A percentile compares a stretch with the other conserved stretches of the same genome.
These are phyloP conservation scores for Jaenimonas drosophilae DNA, from an alignment of 208 protist genomes.

Conservation along the genomic window DNA sequence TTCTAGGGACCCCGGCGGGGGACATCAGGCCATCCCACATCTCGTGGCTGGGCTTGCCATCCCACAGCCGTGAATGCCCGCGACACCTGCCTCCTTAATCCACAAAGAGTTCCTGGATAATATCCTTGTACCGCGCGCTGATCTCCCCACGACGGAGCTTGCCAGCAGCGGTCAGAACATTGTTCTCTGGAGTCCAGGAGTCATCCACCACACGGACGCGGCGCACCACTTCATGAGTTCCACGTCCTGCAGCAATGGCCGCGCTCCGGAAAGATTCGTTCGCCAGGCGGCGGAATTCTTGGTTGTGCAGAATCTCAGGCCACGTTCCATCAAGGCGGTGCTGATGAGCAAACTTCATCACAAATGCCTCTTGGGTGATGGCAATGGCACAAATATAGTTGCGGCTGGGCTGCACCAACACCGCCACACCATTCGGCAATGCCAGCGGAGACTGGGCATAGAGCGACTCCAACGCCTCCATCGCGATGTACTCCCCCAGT, in stretches of 20 bases:
- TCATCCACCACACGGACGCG: slow-evolving; percentile 23
- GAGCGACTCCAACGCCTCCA: slow-evolving; percentile 42
- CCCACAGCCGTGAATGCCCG: no score
- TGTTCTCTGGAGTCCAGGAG: slow-evolving; percentile 57
- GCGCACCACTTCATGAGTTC: slow-evolving; percentile 29
- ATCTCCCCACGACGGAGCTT: slow-evolving; percentile 46
- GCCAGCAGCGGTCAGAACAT: slow-evolving; percentile 35
- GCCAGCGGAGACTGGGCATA: slow-evolving; percentile 20
- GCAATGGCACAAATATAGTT: slow-evolving; percentile 24
- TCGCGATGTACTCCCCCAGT: slow-evolving; percentile 68
- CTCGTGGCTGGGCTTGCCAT: no score
- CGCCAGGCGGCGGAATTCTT: slow-evolving; percentile 14
- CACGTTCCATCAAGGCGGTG: slow-evolving; percentile 10
- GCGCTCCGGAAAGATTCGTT: slow-evolving; percentile 15
- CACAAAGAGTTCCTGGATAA: slow-evolving; percentile 18
- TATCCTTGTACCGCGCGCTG: slow-evolving; percentile 20
- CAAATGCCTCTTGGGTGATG: slow-evolving; percentile 17
- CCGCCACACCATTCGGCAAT: slow-evolving; percentile 27
- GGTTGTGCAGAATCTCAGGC: slow-evolving; percentile 13
- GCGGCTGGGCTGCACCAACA: slow-evolving; percentile 25
- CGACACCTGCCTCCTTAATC: no score
- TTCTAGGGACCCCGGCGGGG: no score
- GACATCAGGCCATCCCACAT: no score
- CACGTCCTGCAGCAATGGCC: slow-evolving; percentile 17
- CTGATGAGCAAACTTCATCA: slow-evolving; percentile 8